Evolutionary conservation across 129 eudicot genomes (phyloP).

Genomic region (Dittrichia graveolens): DNA sequence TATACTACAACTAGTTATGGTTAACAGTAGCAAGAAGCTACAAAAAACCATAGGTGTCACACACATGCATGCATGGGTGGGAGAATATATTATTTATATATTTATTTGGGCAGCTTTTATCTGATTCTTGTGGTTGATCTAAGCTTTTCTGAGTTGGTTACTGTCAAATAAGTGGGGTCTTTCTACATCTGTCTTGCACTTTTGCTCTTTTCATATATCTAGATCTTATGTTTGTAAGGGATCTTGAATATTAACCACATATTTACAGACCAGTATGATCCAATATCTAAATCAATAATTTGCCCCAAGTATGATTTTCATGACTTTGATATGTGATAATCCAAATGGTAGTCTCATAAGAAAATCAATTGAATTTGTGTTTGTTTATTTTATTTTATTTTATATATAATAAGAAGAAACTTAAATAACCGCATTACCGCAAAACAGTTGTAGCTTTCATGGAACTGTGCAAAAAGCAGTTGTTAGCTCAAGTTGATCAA

Average conservation of each 20-base stretch:
- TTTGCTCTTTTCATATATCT: slow-evolving; percentile 33
- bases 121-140: slow-evolving; percentile 40
- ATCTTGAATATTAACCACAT: slow-evolving; percentile 33
- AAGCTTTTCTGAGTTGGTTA: slow-evolving; percentile 40
- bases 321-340: too few species aligned
- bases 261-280: background rate
- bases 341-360: too few species aligned
- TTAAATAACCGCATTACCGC: too few species aligned
- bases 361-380: too few species aligned
- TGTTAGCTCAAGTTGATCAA: too few species aligned
- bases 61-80: slow-evolving; percentile 51
- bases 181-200: slow-evolving; percentile 38
- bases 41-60: slow-evolving; percentile 50
- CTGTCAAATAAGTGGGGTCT: slow-evolving; percentile 40
- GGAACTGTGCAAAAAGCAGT: too few species aligned
- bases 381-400: too few species aligned
- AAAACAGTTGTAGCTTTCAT: too few species aligned
- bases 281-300: too few species aligned
- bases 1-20: slow-evolving; percentile 34
- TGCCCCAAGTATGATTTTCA: too few species aligned
- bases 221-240: slow-evolving; percentile 27
- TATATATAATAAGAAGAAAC: too few species aligned
- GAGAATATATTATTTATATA: slow-evolving; percentile 31
- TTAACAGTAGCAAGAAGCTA: slow-evolving; percentile 35
- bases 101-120: slow-evolving; percentile 29